phyloP scores from a whole-genome alignment of 805 yeast species.

The Pachysolen tannophilus region DNA sequence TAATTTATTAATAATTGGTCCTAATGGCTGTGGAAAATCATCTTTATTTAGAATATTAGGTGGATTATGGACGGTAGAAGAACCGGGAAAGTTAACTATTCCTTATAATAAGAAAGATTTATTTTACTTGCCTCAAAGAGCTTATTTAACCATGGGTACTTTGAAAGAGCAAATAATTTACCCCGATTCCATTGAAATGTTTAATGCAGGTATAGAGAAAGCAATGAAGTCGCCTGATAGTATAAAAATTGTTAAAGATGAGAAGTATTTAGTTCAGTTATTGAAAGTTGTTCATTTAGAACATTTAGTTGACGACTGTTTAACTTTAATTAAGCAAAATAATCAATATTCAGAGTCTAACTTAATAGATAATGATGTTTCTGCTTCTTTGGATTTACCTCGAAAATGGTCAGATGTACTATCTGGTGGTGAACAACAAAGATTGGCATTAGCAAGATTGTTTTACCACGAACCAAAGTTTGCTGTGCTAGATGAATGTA shows the following conservation, averaged over 20 bases:
- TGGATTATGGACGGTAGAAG: slow-evolving; percentile 82
- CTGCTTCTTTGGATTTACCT: slow-evolving; percentile 51
- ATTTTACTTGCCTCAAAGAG: slow-evolving; percentile 89
- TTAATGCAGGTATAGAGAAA: slow-evolving; percentile 24
- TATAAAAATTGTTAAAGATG: slow-evolving; percentile 28
- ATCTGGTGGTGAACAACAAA: slow-evolving; percentile 86
- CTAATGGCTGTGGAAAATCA: slow-evolving; percentile 94
- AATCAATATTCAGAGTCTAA: slow-evolving; percentile 10
- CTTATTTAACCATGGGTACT: slow-evolving; percentile 75
- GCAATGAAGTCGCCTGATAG: slow-evolving; percentile 18
- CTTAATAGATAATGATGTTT: slow-evolving; percentile 14
- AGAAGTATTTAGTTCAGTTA: slow-evolving; percentile 43
- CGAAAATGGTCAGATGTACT: slow-evolving; percentile 87
- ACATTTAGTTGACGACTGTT: slow-evolving; percentile 42
- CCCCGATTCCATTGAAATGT: slow-evolving; percentile 66
- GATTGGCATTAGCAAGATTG: slow-evolving; percentile 87
- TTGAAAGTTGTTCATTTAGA: slow-evolving; percentile 51
- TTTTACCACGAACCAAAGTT: slow-evolving; percentile 87
- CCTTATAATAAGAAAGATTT: slow-evolving; percentile 61
- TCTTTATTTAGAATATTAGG: slow-evolving; percentile 86
- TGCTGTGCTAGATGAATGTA: slow-evolving; percentile 94
- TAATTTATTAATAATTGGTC: slow-evolving; percentile 85
- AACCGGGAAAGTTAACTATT: slow-evolving; percentile 46
- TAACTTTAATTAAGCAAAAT: slow-evolving; percentile 7
- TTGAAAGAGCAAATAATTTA: slow-evolving; percentile 84